Base-by-base conservation (phyloP, 2,329 filamentous ascomycete genomes). In the Aaosphaeria arxii region DNA sequence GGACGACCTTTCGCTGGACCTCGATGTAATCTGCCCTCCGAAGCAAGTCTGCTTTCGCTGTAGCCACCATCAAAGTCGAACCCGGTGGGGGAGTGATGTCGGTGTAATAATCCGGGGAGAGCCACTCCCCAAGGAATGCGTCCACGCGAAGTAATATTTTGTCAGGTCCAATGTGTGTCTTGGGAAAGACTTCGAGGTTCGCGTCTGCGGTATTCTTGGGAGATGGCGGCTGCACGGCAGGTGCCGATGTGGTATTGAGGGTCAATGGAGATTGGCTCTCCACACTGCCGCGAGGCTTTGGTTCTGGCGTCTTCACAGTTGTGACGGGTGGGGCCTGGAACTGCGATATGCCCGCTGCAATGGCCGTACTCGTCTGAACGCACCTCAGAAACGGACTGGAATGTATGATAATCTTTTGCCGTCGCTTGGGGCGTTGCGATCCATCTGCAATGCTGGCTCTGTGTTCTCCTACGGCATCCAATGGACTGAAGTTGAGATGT, bases 361-460 rank as follows among this genome's bases (percentile, higher is more conserved):
- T 89, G 30, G 86, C 91, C 44, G 96, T 83, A 9, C 91, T 89
- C 0, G 92, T 96, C 71, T 99, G 92, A 11, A 96, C 80, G 68
- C 94, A 99, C 71, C 94, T 84, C 45, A 96, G 75, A 64, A 92
- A 99, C 0, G 94, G 94, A n/a, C 92, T 97, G 54, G 84, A 88
- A 72, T 99, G 92, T 48, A 99, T 83, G 58, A 95, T 81, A 48
- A 97, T 79, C 64, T 87, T 88, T 72, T 88, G 89, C 57, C 78
- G 82, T 55, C 82, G 80, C 56, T 77, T 80, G 64, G 78, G 83
- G 53, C 73, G 76, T 43, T 69, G 71, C 6, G 53, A 43, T 24
- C 50, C 46, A 11, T 55, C 47, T 46, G 40, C 17, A 31, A 42
- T 33, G 32, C 1, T 13, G 17, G 24, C 42, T 28, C 24, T 45